phyloP scores from a whole-genome alignment of 306 rosid species.

The Cicer cuneatum region DNA sequence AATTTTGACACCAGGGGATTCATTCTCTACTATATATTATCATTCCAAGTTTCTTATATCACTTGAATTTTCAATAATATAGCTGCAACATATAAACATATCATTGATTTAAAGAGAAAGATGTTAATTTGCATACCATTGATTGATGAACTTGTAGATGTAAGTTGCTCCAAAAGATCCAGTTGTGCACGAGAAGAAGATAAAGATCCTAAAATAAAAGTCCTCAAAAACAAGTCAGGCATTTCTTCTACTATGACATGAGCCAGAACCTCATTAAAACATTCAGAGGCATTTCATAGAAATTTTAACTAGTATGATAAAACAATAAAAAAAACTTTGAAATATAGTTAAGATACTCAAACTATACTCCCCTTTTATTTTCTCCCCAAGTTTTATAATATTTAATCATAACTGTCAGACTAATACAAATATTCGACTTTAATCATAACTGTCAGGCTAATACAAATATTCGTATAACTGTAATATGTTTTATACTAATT shows the following conservation, averaged over 20 bases:
- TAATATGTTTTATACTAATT: too few relatives aligned
- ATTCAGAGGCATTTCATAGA: not conserved
- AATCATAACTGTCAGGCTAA: too few relatives aligned
- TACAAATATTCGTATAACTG: too few relatives aligned
- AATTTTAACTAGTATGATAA: not conserved
- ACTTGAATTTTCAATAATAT: not conserved
- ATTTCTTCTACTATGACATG: not conserved
- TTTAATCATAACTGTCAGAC: too few relatives aligned
- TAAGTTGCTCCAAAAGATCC: slow-evolving; percentile 90
- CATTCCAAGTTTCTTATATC: not conserved
- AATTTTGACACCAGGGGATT: not conserved
- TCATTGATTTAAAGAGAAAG: not conserved
- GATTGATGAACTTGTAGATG: slow-evolving; percentile 66
- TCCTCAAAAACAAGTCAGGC: slow-evolving; percentile 25
- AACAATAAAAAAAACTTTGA: not conserved
- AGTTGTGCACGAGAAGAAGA: slow-evolving; percentile 82
- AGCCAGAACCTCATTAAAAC: not conserved
- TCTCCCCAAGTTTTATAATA: too few relatives aligned
- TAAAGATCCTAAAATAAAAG: slow-evolving; percentile 58
- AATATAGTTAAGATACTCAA: not conserved
- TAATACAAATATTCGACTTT: too few relatives aligned
- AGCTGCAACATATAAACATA: not conserved
- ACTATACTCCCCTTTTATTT: too few relatives aligned
- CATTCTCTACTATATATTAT: not conserved
- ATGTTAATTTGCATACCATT: slow-evolving; percentile 56